Conservation (phyloP, 2,329 filamentous ascomycete genomes). For the Pseudopyricularia javanii region DNA sequence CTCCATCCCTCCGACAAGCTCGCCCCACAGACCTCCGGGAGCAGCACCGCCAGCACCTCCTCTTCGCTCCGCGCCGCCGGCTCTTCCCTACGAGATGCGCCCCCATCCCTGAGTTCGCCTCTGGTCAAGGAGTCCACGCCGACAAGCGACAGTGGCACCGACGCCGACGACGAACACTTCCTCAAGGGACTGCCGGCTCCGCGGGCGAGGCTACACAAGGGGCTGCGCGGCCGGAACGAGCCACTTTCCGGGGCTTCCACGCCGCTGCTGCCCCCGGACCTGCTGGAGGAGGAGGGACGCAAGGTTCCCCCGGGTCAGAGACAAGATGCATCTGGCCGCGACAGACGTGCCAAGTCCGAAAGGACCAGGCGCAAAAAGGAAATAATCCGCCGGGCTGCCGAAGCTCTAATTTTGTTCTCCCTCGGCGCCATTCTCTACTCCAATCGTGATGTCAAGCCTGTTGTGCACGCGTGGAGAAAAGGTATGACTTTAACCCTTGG, state of each 20-base stretch:
- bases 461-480: slow-evolving; percentile 32
- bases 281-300: slow-evolving; percentile 26
- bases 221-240: slow-evolving; percentile 52
- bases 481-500: slow-evolving; percentile 21
- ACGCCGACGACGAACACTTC: slow-evolving; percentile 88
- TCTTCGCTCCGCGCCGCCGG: background rate
- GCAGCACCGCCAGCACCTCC: background rate
- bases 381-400: slow-evolving; percentile 36
- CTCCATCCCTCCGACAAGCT: slow-evolving; percentile 34
- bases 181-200: slow-evolving; percentile 77
- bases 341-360: slow-evolving; percentile 16
- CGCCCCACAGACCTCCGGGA: slow-evolving; percentile 10
- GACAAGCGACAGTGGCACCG: slow-evolving; percentile 81
- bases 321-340: slow-evolving; percentile 10
- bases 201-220: slow-evolving; percentile 61
- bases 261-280: slow-evolving; percentile 36
- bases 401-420: slow-evolving; percentile 36
- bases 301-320: slow-evolving; percentile 7
- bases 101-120: background rate
- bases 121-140: slow-evolving; percentile 41
- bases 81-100: background rate
- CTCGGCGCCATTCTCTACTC: slow-evolving; percentile 34
- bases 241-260: slow-evolving; percentile 41
- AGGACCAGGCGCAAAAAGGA: slow-evolving; percentile 33
- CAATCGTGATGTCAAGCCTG: slow-evolving; percentile 31